Conservation (phyloP, 768 basidiomycete genomes). For the Jaapia argillacea region DNA sequence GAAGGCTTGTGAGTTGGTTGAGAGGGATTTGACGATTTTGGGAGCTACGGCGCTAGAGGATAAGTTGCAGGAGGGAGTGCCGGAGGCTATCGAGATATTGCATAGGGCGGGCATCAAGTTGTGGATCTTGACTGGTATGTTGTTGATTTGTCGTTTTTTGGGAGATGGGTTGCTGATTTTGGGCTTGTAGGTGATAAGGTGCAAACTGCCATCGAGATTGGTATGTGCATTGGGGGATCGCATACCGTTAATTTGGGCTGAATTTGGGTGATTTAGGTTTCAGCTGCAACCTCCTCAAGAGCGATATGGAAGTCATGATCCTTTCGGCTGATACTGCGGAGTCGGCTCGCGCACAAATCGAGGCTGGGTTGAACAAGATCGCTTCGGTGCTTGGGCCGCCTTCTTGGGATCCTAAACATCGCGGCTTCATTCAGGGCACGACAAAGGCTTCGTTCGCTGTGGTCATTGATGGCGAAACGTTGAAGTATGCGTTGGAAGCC, state of each 20-base stretch:
- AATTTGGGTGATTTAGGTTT: conserved; percentile 36
- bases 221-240: conserved; percentile 16
- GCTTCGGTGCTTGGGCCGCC: conserved; percentile 78
- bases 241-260: background rate
- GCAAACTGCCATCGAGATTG: conserved; percentile 97
- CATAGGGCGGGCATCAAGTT: conserved; percentile 94
- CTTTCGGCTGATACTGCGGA: conserved; percentile 75
- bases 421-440: conserved; percentile 54
- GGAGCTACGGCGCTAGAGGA: conserved; percentile 97
- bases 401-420: conserved; percentile 42
- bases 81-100: conserved; percentile 87
- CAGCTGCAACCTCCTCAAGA: conserved; percentile 90
- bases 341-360: conserved; percentile 75
- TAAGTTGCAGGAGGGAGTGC: conserved; percentile 94
- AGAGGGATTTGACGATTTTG: conserved; percentile 73
- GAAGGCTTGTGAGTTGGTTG: conserved; percentile 74
- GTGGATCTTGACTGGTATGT: conserved; percentile 86
- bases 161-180: background rate
- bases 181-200: conserved; percentile 92
- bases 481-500: conserved; percentile 69
- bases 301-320: conserved; percentile 96
- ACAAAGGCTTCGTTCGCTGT: conserved; percentile 78
- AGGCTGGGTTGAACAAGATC: conserved; percentile 91
- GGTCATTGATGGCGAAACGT: conserved; percentile 93
- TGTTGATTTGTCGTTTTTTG: background rate